Evolutionary conservation across 2,329 filamentous ascomycete genomes (phyloP).

Genomic region (Xylaria sp.): DNA sequence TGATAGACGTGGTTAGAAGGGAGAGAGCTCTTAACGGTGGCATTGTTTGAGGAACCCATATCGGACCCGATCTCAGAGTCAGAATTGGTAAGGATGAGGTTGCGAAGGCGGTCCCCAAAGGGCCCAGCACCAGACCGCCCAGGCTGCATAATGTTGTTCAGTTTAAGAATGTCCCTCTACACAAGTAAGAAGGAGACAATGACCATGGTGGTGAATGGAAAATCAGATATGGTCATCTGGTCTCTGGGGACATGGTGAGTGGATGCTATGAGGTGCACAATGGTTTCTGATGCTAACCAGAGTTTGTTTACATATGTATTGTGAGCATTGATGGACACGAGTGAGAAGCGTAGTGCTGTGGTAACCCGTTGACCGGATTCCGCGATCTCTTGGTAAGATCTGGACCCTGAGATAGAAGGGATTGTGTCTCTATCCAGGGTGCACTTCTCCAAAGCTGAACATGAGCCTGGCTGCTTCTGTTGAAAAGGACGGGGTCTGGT

Average conservation of each 20-base stretch:
- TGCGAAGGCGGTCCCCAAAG: slow-evolving; percentile 68
- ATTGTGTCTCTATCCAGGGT: neutral
- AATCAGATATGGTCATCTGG: neutral
- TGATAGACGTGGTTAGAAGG: neutral
- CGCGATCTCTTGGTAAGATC: neutral
- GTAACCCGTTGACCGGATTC: neutral
- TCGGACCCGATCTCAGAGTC: slow-evolving; percentile 34
- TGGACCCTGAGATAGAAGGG: neutral
- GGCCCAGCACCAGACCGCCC: slow-evolving; percentile 32
- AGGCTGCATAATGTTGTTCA: slow-evolving; percentile 40
- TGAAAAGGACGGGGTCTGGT: neutral
- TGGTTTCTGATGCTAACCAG: neutral
- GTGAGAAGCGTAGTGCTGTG: neutral
- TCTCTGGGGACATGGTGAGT: slow-evolving; percentile 3
- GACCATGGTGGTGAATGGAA: slow-evolving; percentile 1
- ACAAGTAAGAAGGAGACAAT: slow-evolving; percentile 1
- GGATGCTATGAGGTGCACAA: neutral
- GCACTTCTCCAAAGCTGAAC: neutral
- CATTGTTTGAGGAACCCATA: neutral
- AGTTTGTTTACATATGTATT: neutral
- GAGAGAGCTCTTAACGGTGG: neutral
- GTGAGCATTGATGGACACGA: neutral
- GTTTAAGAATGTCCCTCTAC: neutral
- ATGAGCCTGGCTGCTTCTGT: neutral
- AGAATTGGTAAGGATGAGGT: slow-evolving; percentile 67